Percentiles rank a stretch among this genome's conserved stretches.
Conservation (phyloP, 2,329 filamentous ascomycete species). For the Scedosporium apiospermum region DNA sequence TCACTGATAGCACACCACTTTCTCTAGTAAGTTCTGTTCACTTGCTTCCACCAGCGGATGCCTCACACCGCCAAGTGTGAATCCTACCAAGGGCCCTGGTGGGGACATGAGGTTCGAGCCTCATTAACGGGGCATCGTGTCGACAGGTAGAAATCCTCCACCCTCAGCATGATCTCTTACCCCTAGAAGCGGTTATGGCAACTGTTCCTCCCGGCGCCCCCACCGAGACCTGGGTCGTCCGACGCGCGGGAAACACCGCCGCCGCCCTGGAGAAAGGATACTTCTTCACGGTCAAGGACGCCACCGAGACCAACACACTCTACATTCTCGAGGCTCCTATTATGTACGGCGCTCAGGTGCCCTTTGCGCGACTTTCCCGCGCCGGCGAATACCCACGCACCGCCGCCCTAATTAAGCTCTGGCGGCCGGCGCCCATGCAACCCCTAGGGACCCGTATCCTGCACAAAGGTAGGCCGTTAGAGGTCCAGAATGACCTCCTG, state of each 20-base stretch:
- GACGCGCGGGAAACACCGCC: not conserved
- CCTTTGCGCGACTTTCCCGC: not conserved
- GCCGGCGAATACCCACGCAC: not conserved
- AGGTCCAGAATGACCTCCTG: not conserved
- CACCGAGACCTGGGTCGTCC: not conserved
- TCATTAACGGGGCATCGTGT: not conserved
- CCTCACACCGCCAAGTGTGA: too few species aligned
- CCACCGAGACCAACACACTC: not conserved
- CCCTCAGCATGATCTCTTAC: not conserved
- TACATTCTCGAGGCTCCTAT: not conserved
- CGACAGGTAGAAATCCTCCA: not conserved
- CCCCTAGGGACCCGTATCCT: not conserved
- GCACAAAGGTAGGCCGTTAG: not conserved
- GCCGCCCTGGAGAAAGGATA: not conserved
- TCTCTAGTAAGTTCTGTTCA: not conserved
- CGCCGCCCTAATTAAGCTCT: not conserved
- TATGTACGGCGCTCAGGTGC: not conserved
- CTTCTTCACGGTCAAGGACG: not conserved
- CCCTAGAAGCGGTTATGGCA: not conserved
- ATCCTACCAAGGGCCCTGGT: too few species aligned
- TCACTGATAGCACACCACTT: not conserved
- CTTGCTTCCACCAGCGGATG: not conserved
- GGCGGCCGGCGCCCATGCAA: not conserved
- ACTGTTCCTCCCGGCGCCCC: not conserved
- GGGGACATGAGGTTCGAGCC: too few species aligned